Conservation (phyloP, 164 flowering plant genomes). For the Santalum album region DNA sequence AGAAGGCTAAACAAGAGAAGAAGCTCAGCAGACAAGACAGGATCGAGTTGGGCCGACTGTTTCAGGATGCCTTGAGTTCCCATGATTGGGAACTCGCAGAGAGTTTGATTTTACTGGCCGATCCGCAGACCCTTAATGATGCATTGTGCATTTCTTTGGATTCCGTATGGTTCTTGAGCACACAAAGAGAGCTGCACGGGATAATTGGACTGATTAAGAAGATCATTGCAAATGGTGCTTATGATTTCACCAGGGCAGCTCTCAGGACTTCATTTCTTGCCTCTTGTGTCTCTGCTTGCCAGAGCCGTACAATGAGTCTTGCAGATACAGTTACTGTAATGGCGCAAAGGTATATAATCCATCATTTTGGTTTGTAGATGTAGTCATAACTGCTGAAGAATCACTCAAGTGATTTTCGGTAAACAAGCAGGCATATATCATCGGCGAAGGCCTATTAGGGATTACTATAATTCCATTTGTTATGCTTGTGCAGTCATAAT, state of each 20-base stretch:
- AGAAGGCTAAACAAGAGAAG: slow-evolving; percentile 37
- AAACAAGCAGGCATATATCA: too few species aligned
- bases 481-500: too few species aligned
- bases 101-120: slow-evolving; percentile 64
- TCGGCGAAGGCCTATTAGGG: too few species aligned
- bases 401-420: too few species aligned
- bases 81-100: slow-evolving; percentile 86
- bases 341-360: slow-evolving; percentile 70
- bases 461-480: too few species aligned
- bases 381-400: background rate
- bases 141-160: slow-evolving; percentile 82
- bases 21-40: slow-evolving; percentile 72
- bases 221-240: slow-evolving; percentile 73
- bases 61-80: slow-evolving; percentile 80
- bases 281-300: slow-evolving; percentile 94
- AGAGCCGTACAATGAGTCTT: slow-evolving; percentile 79
- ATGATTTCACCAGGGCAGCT: slow-evolving; percentile 89
- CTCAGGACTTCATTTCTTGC: slow-evolving; percentile 93
- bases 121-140: slow-evolving; percentile 81
- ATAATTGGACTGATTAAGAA: slow-evolving; percentile 66
- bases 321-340: slow-evolving; percentile 82
- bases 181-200: slow-evolving; percentile 58
- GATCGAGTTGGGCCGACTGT: slow-evolving; percentile 68
- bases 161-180: slow-evolving; percentile 79
- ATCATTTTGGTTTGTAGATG: background rate